Evolutionary conservation across 176 grass and related monocot species (phyloP).

Genomic region (Aegilops bicornis): DNA sequence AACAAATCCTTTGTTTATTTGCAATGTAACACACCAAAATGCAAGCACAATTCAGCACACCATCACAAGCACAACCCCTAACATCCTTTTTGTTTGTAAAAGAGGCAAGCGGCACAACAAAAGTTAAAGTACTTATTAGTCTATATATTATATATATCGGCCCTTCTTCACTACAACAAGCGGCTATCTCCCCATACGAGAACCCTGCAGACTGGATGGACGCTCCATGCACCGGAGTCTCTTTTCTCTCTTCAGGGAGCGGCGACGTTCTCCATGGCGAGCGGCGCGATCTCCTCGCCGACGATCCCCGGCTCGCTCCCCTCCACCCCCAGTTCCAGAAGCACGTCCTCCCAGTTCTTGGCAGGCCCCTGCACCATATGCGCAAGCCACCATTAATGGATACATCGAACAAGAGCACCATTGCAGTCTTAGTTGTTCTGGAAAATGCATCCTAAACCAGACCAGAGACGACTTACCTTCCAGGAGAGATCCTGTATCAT

Average conservation of each 20-base stretch:
- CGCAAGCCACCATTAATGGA: not conserved
- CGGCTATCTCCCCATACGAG: not conserved
- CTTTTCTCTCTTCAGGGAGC: constrained; percentile 53
- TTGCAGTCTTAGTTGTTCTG: not conserved
- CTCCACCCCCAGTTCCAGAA: constrained; percentile 53
- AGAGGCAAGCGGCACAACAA: not conserved
- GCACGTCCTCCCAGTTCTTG: constrained; percentile 73
- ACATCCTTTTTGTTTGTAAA: not conserved
- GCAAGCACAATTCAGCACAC: not conserved
- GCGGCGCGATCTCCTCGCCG: constrained; percentile 80
- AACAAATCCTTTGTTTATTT: constrained; percentile 21
- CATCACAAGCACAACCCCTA: not conserved
- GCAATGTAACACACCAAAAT: constrained; percentile 17
- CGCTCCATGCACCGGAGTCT: not conserved
- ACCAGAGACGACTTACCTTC: constrained; percentile 48
- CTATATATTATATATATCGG: not conserved
- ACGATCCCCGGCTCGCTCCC: constrained; percentile 60
- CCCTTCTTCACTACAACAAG: constrained; percentile 29
- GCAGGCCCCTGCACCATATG: constrained; percentile 55
- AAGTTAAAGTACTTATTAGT: constrained; percentile 6
- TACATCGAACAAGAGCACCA: not conserved
- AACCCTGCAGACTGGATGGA: not conserved
- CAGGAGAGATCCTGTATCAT: constrained; percentile 92
- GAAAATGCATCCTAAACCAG: not conserved
- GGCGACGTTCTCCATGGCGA: constrained; percentile 82